Evolutionary conservation across 352 stramenopile species (phyloP).

Genomic region (Phytopythium kandeliae): DNA sequence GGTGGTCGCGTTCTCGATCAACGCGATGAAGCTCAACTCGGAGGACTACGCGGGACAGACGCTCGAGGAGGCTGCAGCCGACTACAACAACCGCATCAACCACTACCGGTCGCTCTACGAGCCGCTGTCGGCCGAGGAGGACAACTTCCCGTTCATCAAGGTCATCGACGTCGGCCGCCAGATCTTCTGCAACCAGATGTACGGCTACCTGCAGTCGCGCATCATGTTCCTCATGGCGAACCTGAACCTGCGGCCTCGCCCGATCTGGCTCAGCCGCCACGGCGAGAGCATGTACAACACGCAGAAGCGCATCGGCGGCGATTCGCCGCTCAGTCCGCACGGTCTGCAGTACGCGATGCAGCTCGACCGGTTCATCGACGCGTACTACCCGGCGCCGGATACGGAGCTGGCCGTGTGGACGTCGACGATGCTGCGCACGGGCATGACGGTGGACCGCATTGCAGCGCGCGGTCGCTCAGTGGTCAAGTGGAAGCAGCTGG

Average conservation of each 20-base stretch:
- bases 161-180: slow-evolving; percentile 76
- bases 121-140: slow-evolving; percentile 42
- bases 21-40: slow-evolving; percentile 84
- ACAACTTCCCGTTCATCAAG: slow-evolving; percentile 72
- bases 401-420: slow-evolving; percentile 94
- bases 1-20: slow-evolving; percentile 74
- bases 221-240: slow-evolving; percentile 97
- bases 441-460: slow-evolving; percentile 93
- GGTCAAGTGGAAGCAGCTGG: slow-evolving; percentile 89
- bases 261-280: slow-evolving; percentile 96
- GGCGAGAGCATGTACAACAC: slow-evolving; percentile 98
- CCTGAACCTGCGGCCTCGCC: slow-evolving; percentile 90
- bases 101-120: slow-evolving; percentile 78
- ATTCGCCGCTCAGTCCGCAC: slow-evolving; percentile 89
- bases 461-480: slow-evolving; percentile 45
- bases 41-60: slow-evolving; percentile 70
- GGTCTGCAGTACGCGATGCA: slow-evolving; percentile 93
- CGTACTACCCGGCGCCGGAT: slow-evolving; percentile 73
- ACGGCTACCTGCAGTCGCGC: slow-evolving; percentile 79
- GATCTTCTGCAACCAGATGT: slow-evolving; percentile 83
- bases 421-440: slow-evolving; percentile 93
- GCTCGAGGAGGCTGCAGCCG: slow-evolving; percentile 59
- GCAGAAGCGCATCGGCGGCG: slow-evolving; percentile 95
- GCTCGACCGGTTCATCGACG: slow-evolving; percentile 91
- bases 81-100: slow-evolving; percentile 77